Evolutionary conservation across 176 grass and related monocot species (phyloP), one percentile per base, ranked within the genome.

Genomic region (Metroxylon sagu): DNA sequence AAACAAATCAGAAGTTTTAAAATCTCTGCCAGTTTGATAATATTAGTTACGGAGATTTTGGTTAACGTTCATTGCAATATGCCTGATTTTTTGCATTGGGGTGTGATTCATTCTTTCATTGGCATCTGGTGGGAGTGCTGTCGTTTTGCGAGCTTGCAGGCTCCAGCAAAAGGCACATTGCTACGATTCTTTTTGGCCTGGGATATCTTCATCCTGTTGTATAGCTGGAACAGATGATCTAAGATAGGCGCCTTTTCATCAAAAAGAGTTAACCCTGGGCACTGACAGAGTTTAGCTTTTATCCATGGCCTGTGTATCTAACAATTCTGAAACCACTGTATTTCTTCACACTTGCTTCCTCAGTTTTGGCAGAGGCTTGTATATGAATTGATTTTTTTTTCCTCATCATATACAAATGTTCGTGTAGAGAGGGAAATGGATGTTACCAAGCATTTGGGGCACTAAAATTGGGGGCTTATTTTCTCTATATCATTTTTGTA

Each of bases 91-190:
- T 55, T 68, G 63, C 6, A 26, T 66, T 50, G 53, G 71, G 56
- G 70, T 67, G 71, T 71, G 66, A 71, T 77, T 66, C 79, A 83
- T 91, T 97, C 83, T 80, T 80, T 87, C 50, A 39, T 39, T 68
- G 62, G 76, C 28, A 39, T 80, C 57, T 76, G 76, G 76, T 74
- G 83, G 71, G 52, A 74, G 55, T 66, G 68, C 74, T 76, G 30
- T 61, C 79, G 14, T 10, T 55, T 61, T 31, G 30, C 59, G 68
- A 65, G 59, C 64, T 71, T 21, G 66, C 49, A 49, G 16, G 58
- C 67, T 73, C 68, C 63, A 71, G 54, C 10, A 52, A 61, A 74
- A 43, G 10, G 58, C 54, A 27, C 28, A 50, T 78, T 30, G 52
- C 31, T 63, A 10, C 39, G 26, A 65, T 70, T 59, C 61, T 69